Conservation (phyloP, 2,329 filamentous ascomycete genomes). For the Penicillium sp. region DNA sequence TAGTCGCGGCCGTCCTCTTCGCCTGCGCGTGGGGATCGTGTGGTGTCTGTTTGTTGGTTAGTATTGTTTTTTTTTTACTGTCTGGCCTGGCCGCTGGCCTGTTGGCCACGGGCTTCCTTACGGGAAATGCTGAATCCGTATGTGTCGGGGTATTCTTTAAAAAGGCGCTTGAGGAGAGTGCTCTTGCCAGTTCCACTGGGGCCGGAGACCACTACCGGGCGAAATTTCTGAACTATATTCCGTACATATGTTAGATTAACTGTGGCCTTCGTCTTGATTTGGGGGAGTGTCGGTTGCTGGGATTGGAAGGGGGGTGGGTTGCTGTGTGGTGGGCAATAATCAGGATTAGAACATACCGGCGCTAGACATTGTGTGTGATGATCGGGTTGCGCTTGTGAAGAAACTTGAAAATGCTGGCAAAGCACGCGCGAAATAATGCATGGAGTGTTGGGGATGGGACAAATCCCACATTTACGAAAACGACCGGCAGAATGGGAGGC, state of each 20-base stretch:
- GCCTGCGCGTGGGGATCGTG: slow-evolving; percentile 72
- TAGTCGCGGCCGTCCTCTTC: slow-evolving; percentile 81
- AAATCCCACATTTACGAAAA: slow-evolving; percentile 9
- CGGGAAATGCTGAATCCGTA: slow-evolving; percentile 50
- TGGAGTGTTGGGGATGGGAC: slow-evolving; percentile 9
- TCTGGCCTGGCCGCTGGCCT: neutral
- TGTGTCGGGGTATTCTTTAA: slow-evolving; percentile 46
- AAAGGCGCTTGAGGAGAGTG: slow-evolving; percentile 48
- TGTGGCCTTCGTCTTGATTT: neutral
- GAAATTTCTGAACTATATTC: slow-evolving; percentile 5
- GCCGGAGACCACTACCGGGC: slow-evolving; percentile 47
- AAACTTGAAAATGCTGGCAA: slow-evolving; percentile 6
- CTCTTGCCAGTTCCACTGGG: slow-evolving; percentile 49
- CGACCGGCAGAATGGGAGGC: slow-evolving; percentile 28
- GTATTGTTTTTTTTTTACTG: neutral
- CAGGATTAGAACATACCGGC: slow-evolving; percentile 23
- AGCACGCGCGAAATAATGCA: slow-evolving; percentile 23
- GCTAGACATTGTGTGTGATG: slow-evolving; percentile 28
- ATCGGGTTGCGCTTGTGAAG: neutral
- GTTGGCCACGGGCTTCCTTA: slow-evolving; percentile 29
- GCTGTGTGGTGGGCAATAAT: neutral
- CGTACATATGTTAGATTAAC: too few relatives aligned
- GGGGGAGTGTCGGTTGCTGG: neutral
- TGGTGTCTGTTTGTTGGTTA: too few relatives aligned
- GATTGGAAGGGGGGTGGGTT: neutral